These are phyloP conservation scores for Scheffersomyces amazonensis DNA, from an alignment of 805 yeast genomes.

Conservation along the genomic window DNA sequence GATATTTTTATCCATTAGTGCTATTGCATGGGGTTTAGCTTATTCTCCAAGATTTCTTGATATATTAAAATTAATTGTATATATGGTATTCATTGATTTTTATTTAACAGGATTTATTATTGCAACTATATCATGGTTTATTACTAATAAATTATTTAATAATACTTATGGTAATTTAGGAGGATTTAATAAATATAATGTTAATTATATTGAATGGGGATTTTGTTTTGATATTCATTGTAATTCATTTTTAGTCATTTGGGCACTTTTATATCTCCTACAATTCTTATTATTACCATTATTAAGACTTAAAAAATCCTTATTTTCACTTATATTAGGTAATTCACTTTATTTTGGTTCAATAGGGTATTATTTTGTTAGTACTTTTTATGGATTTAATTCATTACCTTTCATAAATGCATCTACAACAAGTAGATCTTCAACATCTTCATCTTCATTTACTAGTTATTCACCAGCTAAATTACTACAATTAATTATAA, in stretches of 20 bases:
- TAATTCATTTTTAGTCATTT: constrained; percentile 78
- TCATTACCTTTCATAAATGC: constrained; percentile 35
- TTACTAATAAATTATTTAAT: constrained; percentile 64
- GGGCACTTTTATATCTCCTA: constrained; percentile 70
- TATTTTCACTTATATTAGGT: constrained; percentile 66
- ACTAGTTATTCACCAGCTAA: constrained; percentile 40
- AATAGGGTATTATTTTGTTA: constrained; percentile 68
- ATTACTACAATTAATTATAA: constrained; percentile 50
- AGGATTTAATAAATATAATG: constrained; percentile 16
- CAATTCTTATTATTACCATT: constrained; percentile 77
- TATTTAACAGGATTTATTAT: constrained; percentile 64
- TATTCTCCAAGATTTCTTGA: constrained; percentile 64
- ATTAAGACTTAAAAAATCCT: constrained; percentile 58
- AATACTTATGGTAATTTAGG: constrained; percentile 21
- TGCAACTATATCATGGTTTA: constrained; percentile 70
- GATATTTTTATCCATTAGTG: constrained; percentile 65
- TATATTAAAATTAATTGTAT: constrained; percentile 63
- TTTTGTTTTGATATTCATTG: constrained; percentile 94
- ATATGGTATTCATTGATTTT: constrained; percentile 86
- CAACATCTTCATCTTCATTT: neutral
- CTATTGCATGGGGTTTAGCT: constrained; percentile 87
- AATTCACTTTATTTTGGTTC: constrained; percentile 76
- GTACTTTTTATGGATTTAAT: constrained; percentile 84
- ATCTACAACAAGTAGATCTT: too few species aligned
- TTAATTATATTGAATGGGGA: constrained; percentile 75